Evolutionary conservation across 257 asterid species (phyloP).

Genomic region (Echium plantagineum): DNA sequence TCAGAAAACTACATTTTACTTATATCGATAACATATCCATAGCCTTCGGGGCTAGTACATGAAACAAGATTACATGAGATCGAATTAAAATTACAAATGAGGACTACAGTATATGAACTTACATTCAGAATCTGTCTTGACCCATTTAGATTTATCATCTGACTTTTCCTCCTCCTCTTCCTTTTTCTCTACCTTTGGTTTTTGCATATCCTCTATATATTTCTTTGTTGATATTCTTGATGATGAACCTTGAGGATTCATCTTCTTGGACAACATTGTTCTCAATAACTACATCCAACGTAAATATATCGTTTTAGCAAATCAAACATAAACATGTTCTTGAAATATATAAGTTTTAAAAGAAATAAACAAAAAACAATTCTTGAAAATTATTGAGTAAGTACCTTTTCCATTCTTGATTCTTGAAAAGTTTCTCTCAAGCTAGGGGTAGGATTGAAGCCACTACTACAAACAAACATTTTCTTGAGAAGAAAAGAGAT

Average conservation of each 20-base stretch:
- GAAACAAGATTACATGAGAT: too few species aligned
- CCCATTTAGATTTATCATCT: conserved; percentile 57
- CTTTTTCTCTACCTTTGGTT: conserved; percentile 15
- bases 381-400: neutral
- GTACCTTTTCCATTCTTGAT: conserved; percentile 95
- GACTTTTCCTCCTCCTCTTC: conserved; percentile 25
- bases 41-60: too few species aligned
- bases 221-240: conserved; percentile 42
- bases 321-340: too few species aligned
- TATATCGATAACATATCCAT: too few species aligned
- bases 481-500: conserved; percentile 74
- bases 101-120: too few species aligned
- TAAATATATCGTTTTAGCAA: neutral
- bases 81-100: too few species aligned
- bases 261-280: conserved; percentile 61
- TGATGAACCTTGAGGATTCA: conserved; percentile 38
- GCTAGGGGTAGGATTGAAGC: conserved; percentile 53
- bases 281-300: conserved; percentile 49
- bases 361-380: neutral
- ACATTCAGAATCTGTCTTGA: conserved; percentile 84
- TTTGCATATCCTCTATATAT: conserved; percentile 27
- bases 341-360: too few species aligned
- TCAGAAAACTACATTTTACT: too few species aligned
- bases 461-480: conserved; percentile 62
- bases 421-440: conserved; percentile 68